Base-by-base conservation (phyloP, 1,139 yeast species). In the Candida sp. region DNA sequence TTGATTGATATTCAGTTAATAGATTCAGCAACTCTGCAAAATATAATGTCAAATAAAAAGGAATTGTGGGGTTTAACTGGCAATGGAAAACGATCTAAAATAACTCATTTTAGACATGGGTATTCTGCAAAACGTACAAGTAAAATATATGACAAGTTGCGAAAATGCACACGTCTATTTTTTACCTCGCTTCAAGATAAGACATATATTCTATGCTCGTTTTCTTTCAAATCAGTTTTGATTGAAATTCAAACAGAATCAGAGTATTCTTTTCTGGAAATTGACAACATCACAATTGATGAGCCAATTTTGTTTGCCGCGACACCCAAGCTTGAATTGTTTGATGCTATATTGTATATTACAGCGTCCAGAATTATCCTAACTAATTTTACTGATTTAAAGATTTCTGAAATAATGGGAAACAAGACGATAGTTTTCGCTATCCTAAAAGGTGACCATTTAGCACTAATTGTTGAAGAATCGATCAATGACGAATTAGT, bases 41-140 rank as follows among this genome's bases (percentile, higher is more conserved):
- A 22, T 15, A 3, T 15, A 9, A 19, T 29, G 11, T 6, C 22
- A 5, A 56, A 45, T 32, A 48, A 45, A 33, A 66, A 69, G 35
- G 81, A 77, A 43, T 47, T 78, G 1, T 79, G 80, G 79, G 66
- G 75, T 3, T 59, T 77, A 4, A 65, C 78, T 5, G 82, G 82
- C 0, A 48, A 55, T 3, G 73, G 70, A 0, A 66, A 65, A 37
- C 55, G 69, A 40, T 58, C 76, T 3, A 65, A 67, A 27, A 44
- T 79, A 2, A 63, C 71, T 2, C 73, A 69, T 12, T 51, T 79
- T 5, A 60, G 70, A 40, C 42, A 54, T 32, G 83, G 83, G 0
- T 61, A 71, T 40, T 37, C 52, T 5, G 70, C 70, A 1, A 45
- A 54, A 4, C 58, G 70, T 33, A 45, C 43, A 22, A 56, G 65